Evolutionary conservation across 345 rosid genomes (phyloP).

Genomic region (Corchorus capsularis): DNA sequence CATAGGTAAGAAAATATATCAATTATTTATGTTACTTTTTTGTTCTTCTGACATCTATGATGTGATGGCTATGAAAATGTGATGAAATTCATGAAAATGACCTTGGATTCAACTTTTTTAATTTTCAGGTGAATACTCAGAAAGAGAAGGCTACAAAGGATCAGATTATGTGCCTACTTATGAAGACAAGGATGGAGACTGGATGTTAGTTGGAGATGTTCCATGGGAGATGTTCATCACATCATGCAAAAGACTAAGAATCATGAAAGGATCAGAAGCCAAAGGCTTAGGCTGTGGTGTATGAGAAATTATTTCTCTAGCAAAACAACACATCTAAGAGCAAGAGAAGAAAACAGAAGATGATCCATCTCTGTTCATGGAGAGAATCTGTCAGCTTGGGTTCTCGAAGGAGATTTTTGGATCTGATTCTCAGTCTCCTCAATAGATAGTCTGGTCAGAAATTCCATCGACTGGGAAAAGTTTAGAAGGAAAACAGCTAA

Average conservation of each 20-base stretch:
- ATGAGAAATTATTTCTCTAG: conserved; percentile 24
- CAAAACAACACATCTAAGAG: conserved; percentile 20
- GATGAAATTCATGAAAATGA: conserved; percentile 15
- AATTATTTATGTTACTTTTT: background rate
- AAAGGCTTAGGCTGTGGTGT: conserved; percentile 72
- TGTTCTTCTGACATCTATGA: background rate
- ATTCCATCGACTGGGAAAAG: conserved; percentile 12
- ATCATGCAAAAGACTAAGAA: conserved; percentile 80
- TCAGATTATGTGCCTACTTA: conserved; percentile 74
- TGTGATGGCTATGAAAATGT: background rate
- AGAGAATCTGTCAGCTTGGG: conserved; percentile 40
- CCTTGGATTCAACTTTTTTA: background rate
- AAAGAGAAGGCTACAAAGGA: conserved; percentile 77
- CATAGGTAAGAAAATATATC: conserved; percentile 37
- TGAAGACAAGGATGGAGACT: conserved; percentile 84
- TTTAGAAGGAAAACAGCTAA: conserved; percentile 18
- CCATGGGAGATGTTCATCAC: conserved; percentile 90
- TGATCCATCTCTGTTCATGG: conserved; percentile 6
- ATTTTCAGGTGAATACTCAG: conserved; percentile 59
- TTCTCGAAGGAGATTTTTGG: conserved; percentile 39
- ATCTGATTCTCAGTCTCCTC: conserved; percentile 27
- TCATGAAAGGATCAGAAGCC: conserved; percentile 86
- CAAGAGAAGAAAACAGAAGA: conserved; percentile 1
- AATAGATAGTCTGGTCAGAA: conserved; percentile 5
- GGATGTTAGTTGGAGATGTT: conserved; percentile 91